Conservation (phyloP, 371 early-diverging fungal species). For the Paraphysoderma sedebokerense region DNA sequence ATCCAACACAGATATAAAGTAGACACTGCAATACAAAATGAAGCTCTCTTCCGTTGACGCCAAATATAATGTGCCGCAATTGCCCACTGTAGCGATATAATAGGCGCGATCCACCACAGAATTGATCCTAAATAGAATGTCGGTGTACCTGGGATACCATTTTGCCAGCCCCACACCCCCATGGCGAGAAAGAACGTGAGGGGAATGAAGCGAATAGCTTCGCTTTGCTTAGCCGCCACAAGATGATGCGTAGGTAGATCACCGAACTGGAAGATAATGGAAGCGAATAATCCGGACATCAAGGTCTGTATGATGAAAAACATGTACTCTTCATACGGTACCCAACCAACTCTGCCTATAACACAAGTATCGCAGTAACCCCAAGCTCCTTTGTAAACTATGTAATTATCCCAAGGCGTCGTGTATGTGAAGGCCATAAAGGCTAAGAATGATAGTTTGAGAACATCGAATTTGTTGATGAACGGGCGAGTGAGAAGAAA, state of each 20-base stretch:
- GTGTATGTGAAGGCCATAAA: constrained; percentile 30
- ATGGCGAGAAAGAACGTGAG: constrained; percentile 11
- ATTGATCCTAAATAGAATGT: constrained; percentile 36
- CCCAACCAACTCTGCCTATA: constrained; percentile 31
- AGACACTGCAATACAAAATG: constrained; percentile 17
- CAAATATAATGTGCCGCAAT: constrained; percentile 33
- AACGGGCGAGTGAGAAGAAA: constrained; percentile 19
- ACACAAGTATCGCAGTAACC: constrained; percentile 30
- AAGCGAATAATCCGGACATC: constrained; percentile 23
- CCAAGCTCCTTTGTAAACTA: constrained; percentile 29
- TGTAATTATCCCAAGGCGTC: constrained; percentile 44
- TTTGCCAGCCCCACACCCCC: constrained; percentile 22
- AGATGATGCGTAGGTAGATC: not conserved
- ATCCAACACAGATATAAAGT: constrained; percentile 32
- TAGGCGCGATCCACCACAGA: constrained; percentile 32
- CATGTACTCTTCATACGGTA: constrained; percentile 40
- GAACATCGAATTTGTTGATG: constrained; percentile 12
- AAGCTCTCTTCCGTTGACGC: constrained; percentile 12
- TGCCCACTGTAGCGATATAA: constrained; percentile 32
- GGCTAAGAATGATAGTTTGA: constrained; percentile 24
- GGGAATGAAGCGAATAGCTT: constrained; percentile 15
- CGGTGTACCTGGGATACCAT: constrained; percentile 17
- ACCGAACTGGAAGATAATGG: constrained; percentile 15
- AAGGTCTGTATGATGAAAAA: constrained; percentile 44
- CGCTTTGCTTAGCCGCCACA: no score